Conservation (phyloP, 192 early-diverging fungal species). For the Mortierella claussenii region DNA sequence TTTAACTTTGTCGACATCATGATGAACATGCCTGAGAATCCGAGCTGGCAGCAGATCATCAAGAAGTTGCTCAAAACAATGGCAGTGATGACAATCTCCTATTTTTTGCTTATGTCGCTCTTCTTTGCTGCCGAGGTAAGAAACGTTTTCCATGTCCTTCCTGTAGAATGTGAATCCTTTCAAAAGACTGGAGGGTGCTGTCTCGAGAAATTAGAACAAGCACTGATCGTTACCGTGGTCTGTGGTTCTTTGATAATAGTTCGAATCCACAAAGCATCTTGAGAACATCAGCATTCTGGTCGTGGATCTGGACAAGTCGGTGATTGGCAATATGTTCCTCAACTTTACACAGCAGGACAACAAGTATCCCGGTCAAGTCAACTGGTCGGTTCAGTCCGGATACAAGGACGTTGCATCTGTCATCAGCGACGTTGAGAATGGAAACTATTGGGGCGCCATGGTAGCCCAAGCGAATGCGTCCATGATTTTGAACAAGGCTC, state of each 20-base stretch:
- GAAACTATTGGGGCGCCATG: constrained; percentile 46
- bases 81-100: constrained; percentile 20
- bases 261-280: constrained; percentile 4
- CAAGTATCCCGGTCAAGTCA: constrained; percentile 10
- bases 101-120: constrained; percentile 39
- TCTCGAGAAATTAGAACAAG: not conserved
- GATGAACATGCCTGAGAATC: constrained; percentile 17
- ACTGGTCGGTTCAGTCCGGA: constrained; percentile 25
- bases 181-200: not conserved
- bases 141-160: not conserved
- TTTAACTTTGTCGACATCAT: constrained; percentile 41
- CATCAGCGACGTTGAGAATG: constrained; percentile 31
- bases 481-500: constrained; percentile 20
- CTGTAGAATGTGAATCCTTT: not conserved
- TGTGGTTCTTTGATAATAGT: constrained; percentile 12
- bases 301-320: constrained; percentile 36
- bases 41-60: constrained; percentile 3
- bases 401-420: constrained; percentile 20
- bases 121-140: constrained; percentile 39
- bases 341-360: constrained; percentile 39
- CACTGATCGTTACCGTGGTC: not conserved
- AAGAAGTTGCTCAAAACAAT: constrained; percentile 20
- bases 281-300: constrained; percentile 29
- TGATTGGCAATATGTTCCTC: constrained; percentile 35
- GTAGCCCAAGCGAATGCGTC: constrained; percentile 29